Evolutionary conservation across 768 basidiomycete species (phyloP).

Genomic region (Psilocybe tampanensis): DNA sequence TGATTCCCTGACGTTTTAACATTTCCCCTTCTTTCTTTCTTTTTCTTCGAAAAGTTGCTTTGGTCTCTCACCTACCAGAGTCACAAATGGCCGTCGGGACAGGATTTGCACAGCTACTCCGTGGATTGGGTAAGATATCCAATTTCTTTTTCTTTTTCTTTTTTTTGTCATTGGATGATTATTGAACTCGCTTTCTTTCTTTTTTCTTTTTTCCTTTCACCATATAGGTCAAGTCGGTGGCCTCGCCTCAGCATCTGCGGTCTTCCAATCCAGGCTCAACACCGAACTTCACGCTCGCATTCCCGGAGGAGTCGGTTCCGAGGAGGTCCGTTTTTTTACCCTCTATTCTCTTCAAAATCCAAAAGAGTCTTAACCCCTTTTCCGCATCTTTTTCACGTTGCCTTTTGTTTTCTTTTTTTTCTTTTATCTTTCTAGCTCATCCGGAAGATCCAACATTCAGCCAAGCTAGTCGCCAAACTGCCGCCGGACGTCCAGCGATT

Average conservation of each 20-base stretch:
- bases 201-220: background rate
- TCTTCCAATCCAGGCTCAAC: constrained; percentile 65
- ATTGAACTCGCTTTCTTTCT: constrained; percentile 2
- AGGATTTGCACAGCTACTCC: constrained; percentile 68
- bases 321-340: constrained; percentile 42
- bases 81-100: constrained; percentile 64
- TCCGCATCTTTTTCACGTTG: too few relatives aligned
- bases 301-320: constrained; percentile 46
- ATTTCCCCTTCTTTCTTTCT: too few relatives aligned
- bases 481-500: constrained; percentile 51
- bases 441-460: constrained; percentile 60
- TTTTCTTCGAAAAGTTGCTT: constrained; percentile 51
- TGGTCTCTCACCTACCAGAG: constrained; percentile 68
- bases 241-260: constrained; percentile 67
- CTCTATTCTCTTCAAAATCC: background rate
- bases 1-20: too few relatives aligned
- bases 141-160: too few relatives aligned
- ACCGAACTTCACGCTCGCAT: constrained; percentile 56
- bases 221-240: constrained; percentile 66
- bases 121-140: constrained; percentile 57
- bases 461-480: constrained; percentile 53
- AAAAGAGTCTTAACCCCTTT: background rate
- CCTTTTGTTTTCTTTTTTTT: too few relatives aligned
- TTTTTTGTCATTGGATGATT: background rate
- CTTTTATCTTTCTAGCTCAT: constrained; percentile 56